Conservation (phyloP, 106 monocot genomes). For the Narthecium ossifragum region DNA sequence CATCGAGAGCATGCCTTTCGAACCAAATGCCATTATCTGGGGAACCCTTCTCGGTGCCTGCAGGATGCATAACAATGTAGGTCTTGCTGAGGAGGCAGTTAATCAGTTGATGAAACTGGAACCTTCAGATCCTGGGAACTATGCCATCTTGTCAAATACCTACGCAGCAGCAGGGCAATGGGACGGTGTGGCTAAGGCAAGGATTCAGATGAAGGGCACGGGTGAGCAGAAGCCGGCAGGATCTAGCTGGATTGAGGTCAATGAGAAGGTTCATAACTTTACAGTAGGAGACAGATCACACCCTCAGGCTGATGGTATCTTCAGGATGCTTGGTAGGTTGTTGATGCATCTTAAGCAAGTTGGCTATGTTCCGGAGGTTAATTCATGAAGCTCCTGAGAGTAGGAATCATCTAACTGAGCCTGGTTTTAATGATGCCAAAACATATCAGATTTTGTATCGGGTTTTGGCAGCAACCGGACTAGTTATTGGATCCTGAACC, state of each 20-base stretch:
- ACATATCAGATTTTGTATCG: no score
- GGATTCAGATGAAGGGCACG: slow-evolving; percentile 49
- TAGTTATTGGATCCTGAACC: no score
- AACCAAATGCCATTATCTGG: slow-evolving; percentile 76
- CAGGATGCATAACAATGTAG: slow-evolving; percentile 56
- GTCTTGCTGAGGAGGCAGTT: slow-evolving; percentile 56
- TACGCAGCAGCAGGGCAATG: slow-evolving; percentile 64
- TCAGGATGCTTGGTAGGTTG: slow-evolving; percentile 52
- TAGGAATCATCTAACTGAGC: no score
- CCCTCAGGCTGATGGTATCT: slow-evolving; percentile 39
- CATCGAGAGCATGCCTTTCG: slow-evolving; percentile 50
- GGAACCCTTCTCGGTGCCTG: slow-evolving; percentile 73
- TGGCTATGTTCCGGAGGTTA: slow-evolving; percentile 34
- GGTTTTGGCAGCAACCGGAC: no score
- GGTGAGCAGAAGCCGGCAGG: slow-evolving; percentile 47
- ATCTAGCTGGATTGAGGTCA: slow-evolving; percentile 70
- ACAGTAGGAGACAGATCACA: slow-evolving; percentile 56
- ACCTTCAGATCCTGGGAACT: slow-evolving; percentile 51
- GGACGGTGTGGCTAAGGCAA: slow-evolving; percentile 57
- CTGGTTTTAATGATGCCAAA: no score
- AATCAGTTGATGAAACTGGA: slow-evolving; percentile 38
- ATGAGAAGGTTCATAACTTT: slow-evolving; percentile 59
- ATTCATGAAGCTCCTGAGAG: background rate
- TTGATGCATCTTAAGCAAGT: slow-evolving; percentile 51
- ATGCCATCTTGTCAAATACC: slow-evolving; percentile 63